Conservation (phyloP, 805 yeast species). For the Henningerozyma blattae region DNA sequence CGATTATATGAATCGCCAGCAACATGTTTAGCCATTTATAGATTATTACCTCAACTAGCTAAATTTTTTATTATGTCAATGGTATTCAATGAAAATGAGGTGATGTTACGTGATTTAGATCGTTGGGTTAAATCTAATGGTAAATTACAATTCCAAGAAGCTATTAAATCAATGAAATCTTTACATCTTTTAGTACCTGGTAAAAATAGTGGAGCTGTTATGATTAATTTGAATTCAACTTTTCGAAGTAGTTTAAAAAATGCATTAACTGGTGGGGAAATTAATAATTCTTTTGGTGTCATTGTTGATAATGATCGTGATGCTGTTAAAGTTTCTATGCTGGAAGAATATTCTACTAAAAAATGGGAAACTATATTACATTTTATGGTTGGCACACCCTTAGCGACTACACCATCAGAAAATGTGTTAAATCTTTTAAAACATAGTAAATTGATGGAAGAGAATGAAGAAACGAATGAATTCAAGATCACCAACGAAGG, state of each 20-base stretch:
- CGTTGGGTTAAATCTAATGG: slow-evolving; percentile 61
- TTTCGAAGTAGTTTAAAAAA: slow-evolving; percentile 67
- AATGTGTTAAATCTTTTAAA: slow-evolving; percentile 68
- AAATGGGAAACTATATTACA: slow-evolving; percentile 95
- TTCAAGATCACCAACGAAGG: slow-evolving; percentile 80
- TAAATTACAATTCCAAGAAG: slow-evolving; percentile 48
- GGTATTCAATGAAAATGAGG: slow-evolving; percentile 69
- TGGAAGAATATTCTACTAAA: slow-evolving; percentile 69
- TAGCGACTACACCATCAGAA: slow-evolving; percentile 56
- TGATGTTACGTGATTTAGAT: slow-evolving; percentile 54
- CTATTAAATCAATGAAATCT: slow-evolving; percentile 62
- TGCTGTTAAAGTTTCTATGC: slow-evolving; percentile 46
- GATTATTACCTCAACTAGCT: slow-evolving; percentile 80
- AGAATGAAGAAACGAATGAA: slow-evolving; percentile 26
- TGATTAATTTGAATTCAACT: slow-evolving; percentile 47
- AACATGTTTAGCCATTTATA: slow-evolving; percentile 84
- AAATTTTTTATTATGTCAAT: slow-evolving; percentile 80
- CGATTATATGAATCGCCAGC: slow-evolving; percentile 83
- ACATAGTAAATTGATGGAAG: slow-evolving; percentile 84
- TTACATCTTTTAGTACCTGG: slow-evolving; percentile 52
- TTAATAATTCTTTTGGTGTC: slow-evolving; percentile 65
- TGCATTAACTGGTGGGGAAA: slow-evolving; percentile 72
- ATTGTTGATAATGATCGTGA: slow-evolving; percentile 45
- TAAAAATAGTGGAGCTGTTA: slow-evolving; percentile 16
- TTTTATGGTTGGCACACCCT: slow-evolving; percentile 92